Percentiles rank a stretch among this genome's conserved stretches.
Conservation (phyloP, 1,284 basidiomycete genomes). For the Hypsizygus ulmarius region DNA sequence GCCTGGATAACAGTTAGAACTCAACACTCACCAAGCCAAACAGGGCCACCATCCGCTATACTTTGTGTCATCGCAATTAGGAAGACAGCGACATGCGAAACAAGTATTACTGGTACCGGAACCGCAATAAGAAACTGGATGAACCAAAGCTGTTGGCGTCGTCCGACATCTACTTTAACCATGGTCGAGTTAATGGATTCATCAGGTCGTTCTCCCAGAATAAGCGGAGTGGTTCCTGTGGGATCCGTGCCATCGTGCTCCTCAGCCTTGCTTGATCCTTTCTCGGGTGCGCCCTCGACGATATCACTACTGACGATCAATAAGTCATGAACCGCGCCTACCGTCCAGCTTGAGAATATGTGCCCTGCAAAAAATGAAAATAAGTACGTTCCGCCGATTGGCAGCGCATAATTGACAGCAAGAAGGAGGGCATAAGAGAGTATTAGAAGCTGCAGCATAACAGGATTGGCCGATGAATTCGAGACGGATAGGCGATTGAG, state of each 20-base stretch:
- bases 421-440: constrained; percentile 56
- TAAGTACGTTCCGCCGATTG: constrained; percentile 55
- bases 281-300: neutral
- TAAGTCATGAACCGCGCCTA: constrained; percentile 40
- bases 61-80: constrained; percentile 57
- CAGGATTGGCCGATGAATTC: constrained; percentile 16
- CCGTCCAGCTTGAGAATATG: constrained; percentile 45
- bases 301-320: neutral
- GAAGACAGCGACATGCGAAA: constrained; percentile 54
- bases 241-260: constrained; percentile 34
- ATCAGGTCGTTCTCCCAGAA: constrained; percentile 15
- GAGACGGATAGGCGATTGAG: constrained; percentile 2
- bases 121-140: constrained; percentile 56
- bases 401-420: constrained; percentile 44
- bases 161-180: constrained; percentile 11
- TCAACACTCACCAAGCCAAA: constrained; percentile 42
- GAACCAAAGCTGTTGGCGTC: constrained; percentile 58
- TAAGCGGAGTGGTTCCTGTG: constrained; percentile 40
- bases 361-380: constrained; percentile 56
- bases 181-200: neutral
- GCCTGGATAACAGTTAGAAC: neutral
- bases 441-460: constrained; percentile 48
- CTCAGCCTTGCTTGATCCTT: constrained; percentile 14
- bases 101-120: constrained; percentile 53
- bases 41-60: constrained; percentile 60